phyloP scores from a whole-genome alignment of 1,284 basidiomycete species.

The Cutaneotrichosporon sp. region DNA sequence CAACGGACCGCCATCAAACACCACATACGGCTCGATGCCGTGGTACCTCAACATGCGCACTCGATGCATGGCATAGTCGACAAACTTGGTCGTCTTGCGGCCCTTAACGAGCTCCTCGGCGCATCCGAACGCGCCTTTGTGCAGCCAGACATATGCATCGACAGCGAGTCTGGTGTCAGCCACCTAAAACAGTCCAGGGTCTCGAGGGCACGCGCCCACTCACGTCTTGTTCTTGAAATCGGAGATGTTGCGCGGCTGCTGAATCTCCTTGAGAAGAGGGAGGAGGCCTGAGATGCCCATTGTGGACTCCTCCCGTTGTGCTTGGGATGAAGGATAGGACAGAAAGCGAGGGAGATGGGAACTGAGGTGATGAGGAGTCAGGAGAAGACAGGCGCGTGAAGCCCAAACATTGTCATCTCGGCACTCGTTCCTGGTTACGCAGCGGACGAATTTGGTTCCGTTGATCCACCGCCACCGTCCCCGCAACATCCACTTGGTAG shows the following conservation, averaged over 20 bases:
- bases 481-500: too few species aligned
- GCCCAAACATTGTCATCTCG: neutral
- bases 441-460: conserved; percentile 1
- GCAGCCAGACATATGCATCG: conserved; percentile 86
- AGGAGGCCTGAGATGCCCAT: conserved; percentile 96
- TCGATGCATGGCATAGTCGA: conserved; percentile 91
- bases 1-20: conserved; percentile 93
- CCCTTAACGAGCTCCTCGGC: conserved; percentile 85
- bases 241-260: conserved; percentile 68
- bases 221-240: conserved; percentile 73
- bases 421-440: too few species aligned
- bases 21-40: conserved; percentile 81
- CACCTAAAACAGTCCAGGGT: neutral
- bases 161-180: conserved; percentile 28
- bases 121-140: conserved; percentile 86
- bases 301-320: neutral
- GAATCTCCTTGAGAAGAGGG: conserved; percentile 85
- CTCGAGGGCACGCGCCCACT: conserved; percentile 11
- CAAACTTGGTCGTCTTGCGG: conserved; percentile 78
- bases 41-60: conserved; percentile 80
- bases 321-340: neutral
- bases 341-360: neutral
- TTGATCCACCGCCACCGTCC: neutral
- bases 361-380: neutral
- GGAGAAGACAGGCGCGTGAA: conserved; percentile 18